Conservation (phyloP, 2,329 filamentous ascomycete genomes). For the Monosporascus ibericus region DNA sequence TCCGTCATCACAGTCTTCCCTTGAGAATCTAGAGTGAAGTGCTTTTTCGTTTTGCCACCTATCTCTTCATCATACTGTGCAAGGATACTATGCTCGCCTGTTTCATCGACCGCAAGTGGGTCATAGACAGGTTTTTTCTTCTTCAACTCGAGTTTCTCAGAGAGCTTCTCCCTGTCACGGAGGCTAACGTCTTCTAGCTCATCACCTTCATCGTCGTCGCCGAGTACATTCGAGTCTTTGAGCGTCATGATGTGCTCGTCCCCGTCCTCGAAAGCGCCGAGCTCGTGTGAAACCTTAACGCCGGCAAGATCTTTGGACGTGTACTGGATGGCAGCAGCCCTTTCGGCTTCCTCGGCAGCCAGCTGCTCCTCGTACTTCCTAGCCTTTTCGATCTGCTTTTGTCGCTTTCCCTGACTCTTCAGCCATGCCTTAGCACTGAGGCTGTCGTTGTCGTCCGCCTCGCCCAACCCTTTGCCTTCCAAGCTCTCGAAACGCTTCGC, state of each 20-base stretch:
- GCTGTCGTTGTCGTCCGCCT: constrained; percentile 59
- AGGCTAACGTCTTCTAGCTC: constrained; percentile 76
- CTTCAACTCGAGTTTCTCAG: constrained; percentile 76
- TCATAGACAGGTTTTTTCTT: constrained; percentile 89
- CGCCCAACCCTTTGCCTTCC: constrained; percentile 78
- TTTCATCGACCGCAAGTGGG: constrained; percentile 66
- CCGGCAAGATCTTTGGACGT: constrained; percentile 82
- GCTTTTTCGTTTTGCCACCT: constrained; percentile 79
- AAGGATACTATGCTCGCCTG: constrained; percentile 62
- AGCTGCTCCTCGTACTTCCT: constrained; percentile 69
- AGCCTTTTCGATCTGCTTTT: constrained; percentile 81
- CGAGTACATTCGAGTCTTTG: constrained; percentile 82
- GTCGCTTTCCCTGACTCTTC: constrained; percentile 82
- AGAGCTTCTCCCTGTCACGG: constrained; percentile 64
- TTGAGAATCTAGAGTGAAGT: constrained; percentile 77
- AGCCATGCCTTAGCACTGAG: constrained; percentile 83
- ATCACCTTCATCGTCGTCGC: constrained; percentile 79
- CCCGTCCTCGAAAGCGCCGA: constrained; percentile 72
- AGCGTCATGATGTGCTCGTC: constrained; percentile 88
- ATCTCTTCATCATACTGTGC: constrained; percentile 96
- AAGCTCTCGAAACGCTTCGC: constrained; percentile 71
- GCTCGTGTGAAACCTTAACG: constrained; percentile 85
- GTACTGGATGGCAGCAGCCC: constrained; percentile 62
- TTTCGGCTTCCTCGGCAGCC: constrained; percentile 65
- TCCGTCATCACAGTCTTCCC: constrained; percentile 63